Evolutionary conservation across 1,139 yeast species (phyloP), one percentile per base, ranked within the genome.

Genomic region (Nakaseomyces uthaithaninus): DNA sequence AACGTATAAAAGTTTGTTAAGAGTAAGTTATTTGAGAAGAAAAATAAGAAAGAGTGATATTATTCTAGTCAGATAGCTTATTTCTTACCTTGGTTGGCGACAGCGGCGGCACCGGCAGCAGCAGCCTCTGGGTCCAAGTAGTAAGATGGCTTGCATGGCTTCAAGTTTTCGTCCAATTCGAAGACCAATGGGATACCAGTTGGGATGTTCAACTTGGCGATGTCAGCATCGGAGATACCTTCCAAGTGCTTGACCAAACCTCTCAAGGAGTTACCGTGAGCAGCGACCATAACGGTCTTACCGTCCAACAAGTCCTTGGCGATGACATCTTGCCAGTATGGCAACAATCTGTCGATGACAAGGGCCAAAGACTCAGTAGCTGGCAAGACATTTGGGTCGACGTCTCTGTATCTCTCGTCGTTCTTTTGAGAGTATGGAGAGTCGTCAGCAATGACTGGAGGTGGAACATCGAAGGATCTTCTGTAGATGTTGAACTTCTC

Each of bases 91-190:
- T 89, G 97, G 62, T 86, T 86, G 59, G 97, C 97, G 56, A 89
- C 97, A 46, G 96, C 96, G 61, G 96, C 96, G 53, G 97, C 97
- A 75, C 97, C 97, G 45, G 96, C 96, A 52, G 87, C 95, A 63
- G 97, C 97, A 62, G 96, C 97, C 73, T 86, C 96, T 59, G 97
- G 97, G 72, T 89, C 97, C 71, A 89, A 81, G 80, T 89, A 89
- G 76, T 87, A 85, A 57, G 94, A 81, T 53, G 89, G 85, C 79
- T 87, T 87, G 63, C 80, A 73, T 69, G 96, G 96, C 70, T 78
- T 77, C 71, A 89, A 81, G 61, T 74, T 63, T 47, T 75, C 82
- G 66, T 89, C 96, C 64, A 91, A 80, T 72, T 89, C 97, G 72
- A 85, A 91, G 49, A 91, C 96, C 71, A 91, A 80, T 64, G 98